Base-by-base conservation (phyloP, 495 filamentous ascomycete species). In the Halenospora varia region DNA sequence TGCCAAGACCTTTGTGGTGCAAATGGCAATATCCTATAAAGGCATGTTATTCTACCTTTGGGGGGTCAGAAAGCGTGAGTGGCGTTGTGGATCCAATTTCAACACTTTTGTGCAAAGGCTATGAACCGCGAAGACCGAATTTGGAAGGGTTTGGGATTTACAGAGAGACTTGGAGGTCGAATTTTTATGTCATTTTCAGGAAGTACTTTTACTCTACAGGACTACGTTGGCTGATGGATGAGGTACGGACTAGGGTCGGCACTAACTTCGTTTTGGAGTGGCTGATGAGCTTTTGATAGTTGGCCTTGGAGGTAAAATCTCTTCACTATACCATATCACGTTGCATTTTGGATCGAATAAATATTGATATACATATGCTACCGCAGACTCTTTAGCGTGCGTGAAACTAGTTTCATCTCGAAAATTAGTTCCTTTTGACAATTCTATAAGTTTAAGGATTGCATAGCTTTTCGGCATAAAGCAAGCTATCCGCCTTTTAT, bases 21-120 rank as follows among this genome's bases (percentile, higher is more conserved):
- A 52, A 35, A 11, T 64, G 62, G 62, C 62, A 64, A 46, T 64
- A 61, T 25, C 62, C 59, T 13, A 53, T 55, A 10, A 64, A 64
- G 51, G 4, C 62, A 0, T 59, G 61, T 9, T 64, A 58, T 35
- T 62, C 62, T 17, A 26, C 26, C n/a, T 25, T 57, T 13, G 62
- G 62, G 25, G 62, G 62, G 29, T 35, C 40, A 2, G 3, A 56
- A 50, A 61, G 58, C 3, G 59, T 64, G 15, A 55, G 59, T 23
- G 58, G 59, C 25, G 60, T 64, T n/a, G 54, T 64, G 13, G 62
- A 64, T 29, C 62, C 62, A 1, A 62, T 64, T 42, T 26, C 54
- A 25, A 62, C 55, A 19, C 35, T 64, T 41, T 64, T 59, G 39
- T 55, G 56, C 25, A 29, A n/a, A 26, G 62, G 44, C 20, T 62